A percentile compares a stretch with the other conserved stretches of the same genome.
Evolutionary conservation across 345 rosid species (phyloP).

Genomic region (Reutealis trisperma): DNA sequence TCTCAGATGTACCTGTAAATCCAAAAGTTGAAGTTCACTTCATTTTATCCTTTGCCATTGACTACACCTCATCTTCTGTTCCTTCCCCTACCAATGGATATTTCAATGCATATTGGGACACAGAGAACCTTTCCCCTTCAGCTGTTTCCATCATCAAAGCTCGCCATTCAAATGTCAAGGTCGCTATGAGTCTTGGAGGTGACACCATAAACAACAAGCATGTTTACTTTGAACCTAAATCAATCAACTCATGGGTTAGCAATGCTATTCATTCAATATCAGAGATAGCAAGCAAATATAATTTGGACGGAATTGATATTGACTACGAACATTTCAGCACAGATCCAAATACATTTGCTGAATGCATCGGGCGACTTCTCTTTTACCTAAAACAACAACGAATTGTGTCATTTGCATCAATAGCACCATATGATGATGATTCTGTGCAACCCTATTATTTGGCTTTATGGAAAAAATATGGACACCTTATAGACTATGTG

Average conservation of each 20-base stretch:
- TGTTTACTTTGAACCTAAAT: constrained; percentile 37
- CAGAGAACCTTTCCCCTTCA: constrained; percentile 36
- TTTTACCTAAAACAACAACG: constrained; percentile 22
- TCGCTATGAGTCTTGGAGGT: constrained; percentile 63
- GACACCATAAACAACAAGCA: constrained; percentile 23
- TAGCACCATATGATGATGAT: constrained; percentile 52
- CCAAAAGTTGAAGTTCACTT: constrained; percentile 45
- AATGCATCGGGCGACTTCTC: constrained; percentile 54
- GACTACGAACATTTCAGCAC: constrained; percentile 56
- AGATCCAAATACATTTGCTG: constrained; percentile 54
- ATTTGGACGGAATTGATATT: constrained; percentile 54
- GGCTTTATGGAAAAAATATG: constrained; percentile 55
- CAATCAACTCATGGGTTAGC: constrained; percentile 52
- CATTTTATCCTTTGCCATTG: constrained; percentile 54
- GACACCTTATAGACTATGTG: constrained; percentile 58
- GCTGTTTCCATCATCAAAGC: constrained; percentile 42
- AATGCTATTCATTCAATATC: constrained; percentile 49
- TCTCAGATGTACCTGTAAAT: constrained; percentile 48
- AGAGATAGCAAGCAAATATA: constrained; percentile 31
- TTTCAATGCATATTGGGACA: constrained; percentile 49
- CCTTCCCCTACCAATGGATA: constrained; percentile 53
- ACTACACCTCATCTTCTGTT: constrained; percentile 36
- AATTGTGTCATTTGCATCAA: constrained; percentile 46
- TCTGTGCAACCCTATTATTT: constrained; percentile 48
- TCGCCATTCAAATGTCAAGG: constrained; percentile 42